Percentiles rank a stretch among this genome's conserved stretches.
These are phyloP conservation scores for Scleroderma bovista DNA, from an alignment of 768 basidiomycete species.

Conservation along the genomic window DNA sequence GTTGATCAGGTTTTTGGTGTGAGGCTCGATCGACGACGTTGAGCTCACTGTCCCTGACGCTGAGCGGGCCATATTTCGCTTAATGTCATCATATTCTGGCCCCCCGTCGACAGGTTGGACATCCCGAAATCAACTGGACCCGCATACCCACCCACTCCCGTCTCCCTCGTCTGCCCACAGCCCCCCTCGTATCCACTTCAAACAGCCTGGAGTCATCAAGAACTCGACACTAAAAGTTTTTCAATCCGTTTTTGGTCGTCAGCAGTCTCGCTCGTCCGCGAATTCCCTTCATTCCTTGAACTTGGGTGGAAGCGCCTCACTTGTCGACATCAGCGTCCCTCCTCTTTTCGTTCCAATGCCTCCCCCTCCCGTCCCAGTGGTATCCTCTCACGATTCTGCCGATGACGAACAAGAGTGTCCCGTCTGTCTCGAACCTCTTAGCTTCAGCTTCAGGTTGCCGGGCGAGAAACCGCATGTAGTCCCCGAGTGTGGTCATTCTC, in stretches of 20 bases:
- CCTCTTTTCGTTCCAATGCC: conserved; percentile 61
- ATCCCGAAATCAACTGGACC: conserved; percentile 32
- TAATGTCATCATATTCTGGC: conserved; percentile 32
- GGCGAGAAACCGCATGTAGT: conserved; percentile 98
- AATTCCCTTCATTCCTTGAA: conserved; percentile 45
- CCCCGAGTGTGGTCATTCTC: conserved; percentile 94
- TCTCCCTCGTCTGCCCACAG: conserved; percentile 39
- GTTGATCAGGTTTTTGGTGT: background rate
- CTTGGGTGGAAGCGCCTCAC: conserved; percentile 36
- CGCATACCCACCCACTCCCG: conserved; percentile 32
- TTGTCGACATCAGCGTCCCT: conserved; percentile 31
- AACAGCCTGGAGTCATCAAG: conserved; percentile 29
- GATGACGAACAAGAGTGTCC: conserved; percentile 92
- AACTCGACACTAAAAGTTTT: conserved; percentile 33
- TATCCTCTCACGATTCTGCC: conserved; percentile 53
- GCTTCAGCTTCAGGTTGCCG: conserved; percentile 85
- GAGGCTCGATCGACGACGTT: background rate
- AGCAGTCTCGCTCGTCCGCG: conserved; percentile 39
- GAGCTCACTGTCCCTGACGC: conserved; percentile 8
- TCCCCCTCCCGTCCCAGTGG: conserved; percentile 65
- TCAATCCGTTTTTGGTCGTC: conserved; percentile 49
- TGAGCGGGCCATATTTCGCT: background rate
- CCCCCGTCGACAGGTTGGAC: conserved; percentile 31
- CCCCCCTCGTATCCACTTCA: conserved; percentile 31
- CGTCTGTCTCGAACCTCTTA: conserved; percentile 92